These are phyloP conservation scores for Melanopsichium pennsylvanicum DNA, from an alignment of 1,284 basidiomycete species.

Conservation along the genomic window DNA sequence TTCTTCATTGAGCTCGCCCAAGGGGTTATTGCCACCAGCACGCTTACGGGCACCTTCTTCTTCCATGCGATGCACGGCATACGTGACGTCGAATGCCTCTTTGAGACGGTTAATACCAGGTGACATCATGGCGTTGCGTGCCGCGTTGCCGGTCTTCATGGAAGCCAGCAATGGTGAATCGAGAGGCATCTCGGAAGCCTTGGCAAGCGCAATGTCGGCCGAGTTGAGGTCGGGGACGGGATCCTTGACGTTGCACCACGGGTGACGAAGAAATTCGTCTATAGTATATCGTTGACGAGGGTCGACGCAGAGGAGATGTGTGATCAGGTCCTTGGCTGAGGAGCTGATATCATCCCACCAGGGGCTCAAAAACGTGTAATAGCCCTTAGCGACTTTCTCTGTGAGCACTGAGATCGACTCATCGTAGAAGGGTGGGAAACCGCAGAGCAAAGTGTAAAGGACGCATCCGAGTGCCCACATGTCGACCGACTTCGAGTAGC, in stretches of 20 bases:
- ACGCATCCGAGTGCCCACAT: slow-evolving; percentile 99
- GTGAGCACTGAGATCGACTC: slow-evolving; percentile 98
- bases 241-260: slow-evolving; percentile 79
- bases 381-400: slow-evolving; percentile 95
- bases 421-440: slow-evolving; percentile 97
- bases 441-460: slow-evolving; percentile 96
- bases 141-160: slow-evolving; percentile 68
- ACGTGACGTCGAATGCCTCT: slow-evolving; percentile 98
- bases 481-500: slow-evolving; percentile 97
- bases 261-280: slow-evolving; percentile 95
- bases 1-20: slow-evolving; percentile 89
- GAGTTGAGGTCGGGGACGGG: slow-evolving; percentile 60
- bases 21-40: slow-evolving; percentile 67
- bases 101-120: slow-evolving; percentile 84
- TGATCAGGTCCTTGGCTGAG: slow-evolving; percentile 92
- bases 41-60: slow-evolving; percentile 84
- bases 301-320: slow-evolving; percentile 93
- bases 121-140: slow-evolving; percentile 76
- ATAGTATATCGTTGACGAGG: slow-evolving; percentile 95
- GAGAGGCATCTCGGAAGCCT: slow-evolving; percentile 71
- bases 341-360: slow-evolving; percentile 98
- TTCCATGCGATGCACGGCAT: slow-evolving; percentile 98
- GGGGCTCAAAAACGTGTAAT: slow-evolving; percentile 97
- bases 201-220: slow-evolving; percentile 59
- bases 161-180: slow-evolving; percentile 90